Evolutionary conservation across 495 filamentous ascomycete species (phyloP).

Genomic region (Poronia punctata): DNA sequence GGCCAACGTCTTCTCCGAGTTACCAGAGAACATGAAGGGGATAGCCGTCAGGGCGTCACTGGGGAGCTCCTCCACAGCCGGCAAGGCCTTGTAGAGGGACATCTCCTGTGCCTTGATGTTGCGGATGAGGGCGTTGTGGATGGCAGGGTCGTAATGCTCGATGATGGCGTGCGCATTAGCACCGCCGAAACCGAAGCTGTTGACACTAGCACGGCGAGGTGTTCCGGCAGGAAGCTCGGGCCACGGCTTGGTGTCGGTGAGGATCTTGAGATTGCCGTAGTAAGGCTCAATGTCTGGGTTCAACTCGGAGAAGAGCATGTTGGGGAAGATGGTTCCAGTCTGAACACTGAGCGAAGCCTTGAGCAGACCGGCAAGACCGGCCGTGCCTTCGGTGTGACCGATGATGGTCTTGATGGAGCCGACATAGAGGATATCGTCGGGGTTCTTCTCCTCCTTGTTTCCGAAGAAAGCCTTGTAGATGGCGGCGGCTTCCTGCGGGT

Average conservation of each 20-base stretch:
- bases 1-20: constrained; percentile 28
- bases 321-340: constrained; percentile 33
- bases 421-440: too few relatives aligned
- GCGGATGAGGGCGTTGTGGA: constrained; percentile 9
- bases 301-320: constrained; percentile 35
- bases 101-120: too few relatives aligned
- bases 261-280: constrained; percentile 27
- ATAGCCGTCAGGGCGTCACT: constrained; percentile 15
- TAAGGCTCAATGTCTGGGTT: constrained; percentile 31
- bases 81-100: too few relatives aligned
- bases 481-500: constrained; percentile 45
- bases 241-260: constrained; percentile 21
- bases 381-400: constrained; percentile 46
- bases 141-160: constrained; percentile 19
- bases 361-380: constrained; percentile 44
- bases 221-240: constrained; percentile 2
- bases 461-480: constrained; percentile 30
- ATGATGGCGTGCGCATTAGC: constrained; percentile 27
- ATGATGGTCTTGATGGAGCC: constrained; percentile 32
- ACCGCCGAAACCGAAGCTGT: constrained; percentile 22
- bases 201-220: constrained; percentile 15
- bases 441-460: constrained; percentile 11
- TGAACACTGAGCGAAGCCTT: constrained; percentile 43
- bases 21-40: constrained; percentile 33
- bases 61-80: too few relatives aligned